Conservation (phyloP, 495 filamentous ascomycete species). For the Penicillium daleae region DNA sequence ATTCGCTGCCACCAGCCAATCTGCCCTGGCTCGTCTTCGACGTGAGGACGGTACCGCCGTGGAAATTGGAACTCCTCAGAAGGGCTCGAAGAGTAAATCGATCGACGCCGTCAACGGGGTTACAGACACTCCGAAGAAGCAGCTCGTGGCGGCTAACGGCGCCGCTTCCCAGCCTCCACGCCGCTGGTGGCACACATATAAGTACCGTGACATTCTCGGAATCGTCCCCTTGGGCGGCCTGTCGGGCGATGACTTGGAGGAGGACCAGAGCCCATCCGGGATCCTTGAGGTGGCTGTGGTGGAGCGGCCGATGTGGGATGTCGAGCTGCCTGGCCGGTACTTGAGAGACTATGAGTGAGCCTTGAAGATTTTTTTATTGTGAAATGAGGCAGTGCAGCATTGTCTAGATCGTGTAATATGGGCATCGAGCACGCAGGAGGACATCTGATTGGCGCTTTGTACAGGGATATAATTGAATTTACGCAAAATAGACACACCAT, state of each 20-base stretch:
- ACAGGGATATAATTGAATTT: slow-evolving; percentile 20
- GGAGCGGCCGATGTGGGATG: slow-evolving; percentile 84
- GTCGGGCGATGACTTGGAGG: slow-evolving; percentile 22
- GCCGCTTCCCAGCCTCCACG: slow-evolving; percentile 32
- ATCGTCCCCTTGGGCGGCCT: slow-evolving; percentile 67
- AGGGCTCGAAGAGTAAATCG: slow-evolving; percentile 24
- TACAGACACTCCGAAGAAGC: slow-evolving; percentile 32
- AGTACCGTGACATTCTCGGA: slow-evolving; percentile 89
- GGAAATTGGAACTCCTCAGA: slow-evolving; percentile 42
- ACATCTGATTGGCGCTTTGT: slow-evolving; percentile 32
- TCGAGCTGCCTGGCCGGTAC: slow-evolving; percentile 77
- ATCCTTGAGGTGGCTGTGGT: slow-evolving; percentile 80
- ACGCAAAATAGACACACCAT: slow-evolving; percentile 15
- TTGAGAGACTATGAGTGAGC: slow-evolving; percentile 65
- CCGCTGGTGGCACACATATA: slow-evolving; percentile 78
- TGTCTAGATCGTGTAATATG: slow-evolving; percentile 23
- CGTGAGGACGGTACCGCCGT: slow-evolving; percentile 38
- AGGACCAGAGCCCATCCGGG: slow-evolving; percentile 31
- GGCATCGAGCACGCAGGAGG: slow-evolving; percentile 26
- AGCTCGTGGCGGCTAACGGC: slow-evolving; percentile 28
- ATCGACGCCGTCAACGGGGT: slow-evolving; percentile 21
- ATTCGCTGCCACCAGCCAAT: slow-evolving; percentile 37
- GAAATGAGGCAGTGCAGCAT: slow-evolving; percentile 12
- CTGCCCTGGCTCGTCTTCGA: slow-evolving; percentile 40
- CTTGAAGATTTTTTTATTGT: not conserved